Conservation (phyloP, 2,329 filamentous ascomycete species). For the Trichophyton schoenleinii region DNA sequence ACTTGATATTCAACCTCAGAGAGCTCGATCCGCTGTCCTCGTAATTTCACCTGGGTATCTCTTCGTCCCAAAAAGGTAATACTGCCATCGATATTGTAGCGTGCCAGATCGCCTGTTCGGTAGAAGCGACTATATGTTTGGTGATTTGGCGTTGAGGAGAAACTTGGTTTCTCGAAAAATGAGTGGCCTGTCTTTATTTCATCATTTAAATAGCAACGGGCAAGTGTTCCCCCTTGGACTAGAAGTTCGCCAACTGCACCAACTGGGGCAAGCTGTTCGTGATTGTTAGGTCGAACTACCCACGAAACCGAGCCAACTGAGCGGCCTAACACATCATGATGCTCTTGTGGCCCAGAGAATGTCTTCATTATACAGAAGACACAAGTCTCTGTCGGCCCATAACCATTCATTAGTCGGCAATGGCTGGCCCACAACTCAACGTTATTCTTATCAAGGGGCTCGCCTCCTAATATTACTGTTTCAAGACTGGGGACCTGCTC, state of each 20-base stretch:
- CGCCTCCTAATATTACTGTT: slow-evolving; percentile 23
- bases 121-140: neutral
- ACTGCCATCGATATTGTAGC: slow-evolving; percentile 13
- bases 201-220: slow-evolving; percentile 30
- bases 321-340: slow-evolving; percentile 27
- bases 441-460: slow-evolving; percentile 16
- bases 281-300: slow-evolving; percentile 25
- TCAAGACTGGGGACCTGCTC: slow-evolving; percentile 31
- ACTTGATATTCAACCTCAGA: slow-evolving; percentile 67
- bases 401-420: slow-evolving; percentile 28
- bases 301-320: slow-evolving; percentile 18
- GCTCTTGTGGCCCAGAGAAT: neutral
- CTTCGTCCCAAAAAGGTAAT: slow-evolving; percentile 16
- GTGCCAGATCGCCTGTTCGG: slow-evolving; percentile 15
- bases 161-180: slow-evolving; percentile 13
- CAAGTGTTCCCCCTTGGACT: slow-evolving; percentile 28
- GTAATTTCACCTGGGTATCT: slow-evolving; percentile 60
- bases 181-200: slow-evolving; percentile 23
- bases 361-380: neutral
- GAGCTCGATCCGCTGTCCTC: slow-evolving; percentile 72
- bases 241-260: slow-evolving; percentile 27
- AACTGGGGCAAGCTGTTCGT: slow-evolving; percentile 25
- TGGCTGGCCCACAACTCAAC: slow-evolving; percentile 18
- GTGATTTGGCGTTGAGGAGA: slow-evolving; percentile 17
- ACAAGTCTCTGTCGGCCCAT: slow-evolving; percentile 15